Conservation (phyloP, 164 flowering plant species). For the Magnolia officinalis region DNA sequence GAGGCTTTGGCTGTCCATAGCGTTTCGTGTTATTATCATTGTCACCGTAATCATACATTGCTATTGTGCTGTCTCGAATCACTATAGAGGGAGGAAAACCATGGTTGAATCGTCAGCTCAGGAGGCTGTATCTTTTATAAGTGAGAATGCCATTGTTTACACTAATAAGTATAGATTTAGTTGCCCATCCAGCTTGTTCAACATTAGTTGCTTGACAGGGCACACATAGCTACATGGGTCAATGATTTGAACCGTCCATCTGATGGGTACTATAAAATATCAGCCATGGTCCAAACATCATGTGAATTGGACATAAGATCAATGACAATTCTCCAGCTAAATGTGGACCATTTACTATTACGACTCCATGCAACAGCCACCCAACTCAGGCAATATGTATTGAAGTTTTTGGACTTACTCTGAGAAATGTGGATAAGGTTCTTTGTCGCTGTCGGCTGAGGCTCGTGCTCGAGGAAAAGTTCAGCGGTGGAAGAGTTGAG, state of each 20-base stretch:
- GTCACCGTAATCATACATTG: constrained; percentile 63
- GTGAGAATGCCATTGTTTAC: not conserved
- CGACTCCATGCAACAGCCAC: not conserved
- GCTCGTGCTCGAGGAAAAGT: constrained; percentile 50
- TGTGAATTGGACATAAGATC: not conserved
- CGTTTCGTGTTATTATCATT: constrained; percentile 46
- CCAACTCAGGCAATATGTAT: not conserved
- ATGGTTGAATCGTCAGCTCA: not conserved
- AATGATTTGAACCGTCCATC: no score
- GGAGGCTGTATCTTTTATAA: not conserved
- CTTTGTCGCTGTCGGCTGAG: constrained; percentile 70
- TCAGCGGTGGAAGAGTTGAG: constrained; percentile 47
- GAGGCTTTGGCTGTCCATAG: constrained; percentile 66
- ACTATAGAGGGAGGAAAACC: constrained; percentile 27
- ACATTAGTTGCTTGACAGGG: not conserved
- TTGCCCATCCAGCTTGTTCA: not conserved
- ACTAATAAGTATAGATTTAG: not conserved
- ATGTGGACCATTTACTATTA: no score
- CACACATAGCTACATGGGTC: not conserved
- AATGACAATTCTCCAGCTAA: not conserved
- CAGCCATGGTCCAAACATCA: not conserved
- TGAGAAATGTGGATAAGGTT: constrained; percentile 80
- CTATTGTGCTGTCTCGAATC: constrained; percentile 51
- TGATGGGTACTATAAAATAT: no score
- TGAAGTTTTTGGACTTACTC: constrained; percentile 38